Evolutionary conservation across 2,329 filamentous ascomycete genomes (phyloP).

Genomic region (Aspergillus pseudoviridinutans): DNA sequence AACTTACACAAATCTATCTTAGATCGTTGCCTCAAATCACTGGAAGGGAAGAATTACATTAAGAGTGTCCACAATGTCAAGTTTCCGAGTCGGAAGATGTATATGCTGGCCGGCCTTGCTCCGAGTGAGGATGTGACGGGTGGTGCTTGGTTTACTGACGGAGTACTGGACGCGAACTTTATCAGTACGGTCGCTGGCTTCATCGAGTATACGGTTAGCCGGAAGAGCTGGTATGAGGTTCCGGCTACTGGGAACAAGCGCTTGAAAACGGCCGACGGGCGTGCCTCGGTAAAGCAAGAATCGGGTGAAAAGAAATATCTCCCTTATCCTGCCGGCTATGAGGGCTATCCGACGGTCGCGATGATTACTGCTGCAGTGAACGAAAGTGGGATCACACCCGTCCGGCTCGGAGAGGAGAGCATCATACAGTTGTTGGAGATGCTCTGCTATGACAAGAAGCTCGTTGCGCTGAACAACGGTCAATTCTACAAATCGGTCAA

Average conservation of each 20-base stretch:
- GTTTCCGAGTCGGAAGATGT: slow-evolving; percentile 88
- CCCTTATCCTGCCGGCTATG: slow-evolving; percentile 62
- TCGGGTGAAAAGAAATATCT: slow-evolving; percentile 35
- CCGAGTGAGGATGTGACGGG: slow-evolving; percentile 89
- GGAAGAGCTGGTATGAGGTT: slow-evolving; percentile 64
- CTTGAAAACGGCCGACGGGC: slow-evolving; percentile 33
- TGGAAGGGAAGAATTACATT: slow-evolving; percentile 78
- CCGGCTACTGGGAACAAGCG: slow-evolving; percentile 37
- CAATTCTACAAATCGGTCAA: slow-evolving; percentile 48
- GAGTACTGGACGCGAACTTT: slow-evolving; percentile 82
- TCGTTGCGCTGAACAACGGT: slow-evolving; percentile 59
- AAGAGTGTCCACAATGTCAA: slow-evolving; percentile 89
- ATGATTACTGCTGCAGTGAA: slow-evolving; percentile 74
- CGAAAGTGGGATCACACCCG: slow-evolving; percentile 64
- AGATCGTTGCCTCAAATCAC: slow-evolving; percentile 74
- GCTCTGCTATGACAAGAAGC: slow-evolving; percentile 78
- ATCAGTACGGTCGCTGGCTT: slow-evolving; percentile 72
- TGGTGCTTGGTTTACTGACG: slow-evolving; percentile 91
- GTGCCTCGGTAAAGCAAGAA: slow-evolving; percentile 27
- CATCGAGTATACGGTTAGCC: slow-evolving; percentile 69
- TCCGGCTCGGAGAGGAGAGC: slow-evolving; percentile 66
- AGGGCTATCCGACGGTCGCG: slow-evolving; percentile 73
- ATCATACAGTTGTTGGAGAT: slow-evolving; percentile 84
- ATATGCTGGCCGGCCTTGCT: slow-evolving; percentile 80
- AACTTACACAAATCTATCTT: slow-evolving; percentile 81